These are phyloP conservation scores for Rutstroemia sp. DNA, from an alignment of 2,329 filamentous ascomycete genomes.

Conservation along the genomic window DNA sequence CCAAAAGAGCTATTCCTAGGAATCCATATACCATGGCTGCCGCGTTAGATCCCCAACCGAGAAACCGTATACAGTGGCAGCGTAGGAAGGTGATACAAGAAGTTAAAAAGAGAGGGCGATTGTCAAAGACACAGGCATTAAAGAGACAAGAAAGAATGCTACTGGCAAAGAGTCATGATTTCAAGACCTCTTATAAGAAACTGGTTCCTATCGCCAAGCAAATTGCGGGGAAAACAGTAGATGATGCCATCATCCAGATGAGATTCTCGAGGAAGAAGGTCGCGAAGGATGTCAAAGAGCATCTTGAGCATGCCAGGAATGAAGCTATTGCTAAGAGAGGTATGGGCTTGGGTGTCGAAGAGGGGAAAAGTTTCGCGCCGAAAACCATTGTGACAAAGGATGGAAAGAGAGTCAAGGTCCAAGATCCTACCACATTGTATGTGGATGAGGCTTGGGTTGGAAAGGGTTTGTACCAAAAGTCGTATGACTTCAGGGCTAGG, in stretches of 20 bases:
- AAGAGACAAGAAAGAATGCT: conserved; percentile 53
- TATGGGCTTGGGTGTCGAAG: conserved; percentile 65
- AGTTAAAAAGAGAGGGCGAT: conserved; percentile 58
- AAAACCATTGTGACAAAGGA: conserved; percentile 65
- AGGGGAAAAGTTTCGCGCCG: conserved; percentile 31
- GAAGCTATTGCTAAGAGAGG: conserved; percentile 70
- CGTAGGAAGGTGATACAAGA: conserved; percentile 76
- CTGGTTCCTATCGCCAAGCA: conserved; percentile 77
- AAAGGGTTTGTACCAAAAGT: conserved; percentile 54
- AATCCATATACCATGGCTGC: conserved; percentile 50
- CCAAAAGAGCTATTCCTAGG: conserved; percentile 24
- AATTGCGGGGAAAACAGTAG: conserved; percentile 87
- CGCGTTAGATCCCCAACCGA: conserved; percentile 68
- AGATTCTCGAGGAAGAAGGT: conserved; percentile 91
- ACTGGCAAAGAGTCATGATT: conserved; percentile 56
- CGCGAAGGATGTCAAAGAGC: conserved; percentile 69
- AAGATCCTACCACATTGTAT: conserved; percentile 76
- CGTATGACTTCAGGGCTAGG: conserved; percentile 66
- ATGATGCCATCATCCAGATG: conserved; percentile 93
- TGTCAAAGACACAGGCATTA: conserved; percentile 60
- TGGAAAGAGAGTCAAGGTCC: conserved; percentile 62
- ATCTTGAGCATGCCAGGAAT: conserved; percentile 75
- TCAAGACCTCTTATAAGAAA: conserved; percentile 90
- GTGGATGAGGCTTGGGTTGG: conserved; percentile 91
- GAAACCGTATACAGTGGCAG: conserved; percentile 66